phyloP scores from a whole-genome alignment of 352 stramenopile species.

The Blastocystis sp. region DNA sequence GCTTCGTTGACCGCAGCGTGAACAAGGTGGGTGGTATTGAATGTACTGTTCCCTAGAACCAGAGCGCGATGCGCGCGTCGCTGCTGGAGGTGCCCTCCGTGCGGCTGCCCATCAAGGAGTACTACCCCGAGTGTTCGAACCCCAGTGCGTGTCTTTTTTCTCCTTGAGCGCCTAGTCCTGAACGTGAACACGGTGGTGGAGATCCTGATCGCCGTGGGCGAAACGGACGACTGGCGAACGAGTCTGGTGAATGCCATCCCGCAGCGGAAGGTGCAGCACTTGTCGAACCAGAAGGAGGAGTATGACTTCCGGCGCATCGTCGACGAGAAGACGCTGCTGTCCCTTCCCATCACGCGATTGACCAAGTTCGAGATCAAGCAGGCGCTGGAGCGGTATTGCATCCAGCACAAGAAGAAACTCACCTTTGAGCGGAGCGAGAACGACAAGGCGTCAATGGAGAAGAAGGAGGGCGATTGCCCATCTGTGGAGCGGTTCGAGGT shows the following conservation, averaged over 20 bases:
- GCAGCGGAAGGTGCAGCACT: not conserved
- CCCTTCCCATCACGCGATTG: not conserved
- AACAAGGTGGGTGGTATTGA: slow-evolving; percentile 73
- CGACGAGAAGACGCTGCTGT: not conserved
- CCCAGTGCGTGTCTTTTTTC: not conserved
- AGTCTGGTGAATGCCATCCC: slow-evolving; percentile 21
- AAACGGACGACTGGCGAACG: slow-evolving; percentile 1
- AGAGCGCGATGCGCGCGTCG: slow-evolving; percentile 30
- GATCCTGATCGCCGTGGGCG: slow-evolving; percentile 5
- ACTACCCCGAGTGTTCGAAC: slow-evolving; percentile 42
- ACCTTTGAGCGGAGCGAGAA: slow-evolving; percentile 14
- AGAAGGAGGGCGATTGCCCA: not conserved
- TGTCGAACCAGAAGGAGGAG: not conserved
- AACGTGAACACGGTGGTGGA: slow-evolving; percentile 63
- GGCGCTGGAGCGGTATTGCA: not conserved
- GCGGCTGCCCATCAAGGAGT: slow-evolving; percentile 22
- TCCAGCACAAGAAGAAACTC: slow-evolving; percentile 32
- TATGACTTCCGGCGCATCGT: slow-evolving; percentile 3
- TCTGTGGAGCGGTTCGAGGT: not conserved
- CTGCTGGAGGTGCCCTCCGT: slow-evolving; percentile 21
- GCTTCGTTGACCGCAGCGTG: slow-evolving; percentile 82
- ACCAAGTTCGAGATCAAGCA: slow-evolving; percentile 53
- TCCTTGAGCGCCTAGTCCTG: not conserved
- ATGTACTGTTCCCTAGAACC: slow-evolving; percentile 10
- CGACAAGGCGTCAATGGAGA: not conserved